Base-by-base conservation (phyloP, 805 yeast genomes). In the Candida ponderosae region DNA sequence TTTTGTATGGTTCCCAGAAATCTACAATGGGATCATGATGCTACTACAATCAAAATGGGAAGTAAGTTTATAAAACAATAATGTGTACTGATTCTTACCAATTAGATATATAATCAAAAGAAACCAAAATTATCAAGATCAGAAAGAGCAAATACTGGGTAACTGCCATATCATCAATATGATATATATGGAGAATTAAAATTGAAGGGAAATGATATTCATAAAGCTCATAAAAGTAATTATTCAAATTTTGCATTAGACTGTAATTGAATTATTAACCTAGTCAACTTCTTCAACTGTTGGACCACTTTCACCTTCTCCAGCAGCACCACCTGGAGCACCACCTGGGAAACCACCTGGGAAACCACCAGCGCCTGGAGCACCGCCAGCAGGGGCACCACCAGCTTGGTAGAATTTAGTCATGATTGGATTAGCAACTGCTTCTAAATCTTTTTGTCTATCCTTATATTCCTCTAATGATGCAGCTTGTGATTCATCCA, bases 371-470 rank as follows among this genome's bases (percentile, higher is more conserved):
- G 70, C 66, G 54, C 72, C 64, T 40, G 63, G 73, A 41, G 68
- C 71, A 53, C 73, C 86, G 48, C 74, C 83, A 54, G 79, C 79
- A 56, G 82, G 82, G 63, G 86, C 95, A 70, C 94, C 96, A 47
- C 65, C 66, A 52, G 80, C 88, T 68, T 84, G 90, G 81, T 90
- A 90, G 76, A 93, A 85, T 78, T 88, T 87, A 63, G 88, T 76
- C 83, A 89, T 82, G 72, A 89, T 86, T 68, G 97, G 97, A 81
- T 89, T 89, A 54, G 96, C 94, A 70, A 83, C 74, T 55, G 80
- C 87, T 75, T 90, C 97, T 63, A 89, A 84, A 68, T 88, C 96
- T 83, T 90, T 90, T 74, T 88, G 94, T 74, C 79, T 82, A 71
- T 83, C 95, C 59, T 79, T 76, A 70, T 68, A 89, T 77, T 89